Conservation (phyloP, 768 basidiomycete genomes). For the Panaeolus papilionaceus region DNA sequence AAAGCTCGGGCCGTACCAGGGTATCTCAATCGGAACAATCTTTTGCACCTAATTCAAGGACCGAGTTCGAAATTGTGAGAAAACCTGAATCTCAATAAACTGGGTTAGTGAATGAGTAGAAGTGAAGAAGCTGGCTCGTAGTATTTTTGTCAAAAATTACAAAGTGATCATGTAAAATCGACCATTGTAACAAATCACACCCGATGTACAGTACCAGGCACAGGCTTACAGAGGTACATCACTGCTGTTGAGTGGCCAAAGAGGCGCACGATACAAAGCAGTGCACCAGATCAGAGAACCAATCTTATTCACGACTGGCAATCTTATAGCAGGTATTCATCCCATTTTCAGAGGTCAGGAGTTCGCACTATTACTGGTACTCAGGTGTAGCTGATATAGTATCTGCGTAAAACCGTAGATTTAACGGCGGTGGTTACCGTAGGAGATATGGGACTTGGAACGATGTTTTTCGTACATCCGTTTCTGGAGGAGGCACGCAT, state of each 20-base stretch:
- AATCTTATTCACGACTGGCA: too few relatives aligned
- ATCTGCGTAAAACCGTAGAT: too few relatives aligned
- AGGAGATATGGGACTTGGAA: background rate
- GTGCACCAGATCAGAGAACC: too few relatives aligned
- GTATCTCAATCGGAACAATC: conserved; percentile 60
- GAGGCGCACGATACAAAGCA: too few relatives aligned
- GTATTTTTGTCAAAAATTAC: background rate
- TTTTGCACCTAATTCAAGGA: conserved; percentile 31
- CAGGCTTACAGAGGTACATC: background rate
- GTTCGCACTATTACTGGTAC: too few relatives aligned
- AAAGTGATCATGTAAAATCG: conserved; percentile 10
- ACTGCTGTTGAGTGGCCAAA: background rate
- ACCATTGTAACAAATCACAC: background rate
- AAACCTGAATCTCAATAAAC: background rate
- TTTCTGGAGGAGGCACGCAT: background rate
- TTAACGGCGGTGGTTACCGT: too few relatives aligned
- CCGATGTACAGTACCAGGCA: background rate
- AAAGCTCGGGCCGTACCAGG: conserved; percentile 57
- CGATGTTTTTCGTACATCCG: background rate
- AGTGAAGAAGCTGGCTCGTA: background rate
- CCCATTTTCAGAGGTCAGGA: too few relatives aligned
- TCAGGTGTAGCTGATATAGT: too few relatives aligned
- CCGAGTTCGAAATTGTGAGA: background rate
- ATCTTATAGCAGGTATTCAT: too few relatives aligned
- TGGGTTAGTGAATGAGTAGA: background rate